Evolutionary conservation across 75 land plant species (phyloP).

Genomic region (Sequoiadendron giganteum): DNA sequence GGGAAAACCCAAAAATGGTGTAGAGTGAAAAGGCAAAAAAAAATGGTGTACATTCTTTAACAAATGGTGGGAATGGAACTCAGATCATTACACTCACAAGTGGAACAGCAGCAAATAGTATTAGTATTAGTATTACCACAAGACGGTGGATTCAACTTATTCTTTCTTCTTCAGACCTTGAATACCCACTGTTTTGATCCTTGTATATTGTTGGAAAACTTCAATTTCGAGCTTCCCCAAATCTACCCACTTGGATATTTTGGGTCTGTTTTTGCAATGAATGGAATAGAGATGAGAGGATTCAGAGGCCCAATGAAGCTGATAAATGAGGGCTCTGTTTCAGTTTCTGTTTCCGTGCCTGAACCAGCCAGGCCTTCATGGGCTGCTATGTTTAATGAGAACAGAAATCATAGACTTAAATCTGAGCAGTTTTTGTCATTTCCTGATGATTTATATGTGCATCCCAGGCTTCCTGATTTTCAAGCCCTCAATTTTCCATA

Average conservation of each 20-base stretch:
- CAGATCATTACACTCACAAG: slow-evolving; percentile 8
- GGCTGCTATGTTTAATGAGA: not conserved
- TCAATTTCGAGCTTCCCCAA: slow-evolving; percentile 4
- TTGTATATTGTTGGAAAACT: not conserved
- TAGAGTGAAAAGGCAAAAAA: not conserved
- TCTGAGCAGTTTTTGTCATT: slow-evolving; percentile 11
- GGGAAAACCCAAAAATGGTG: slow-evolving; percentile 1
- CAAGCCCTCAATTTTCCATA: slow-evolving; percentile 3
- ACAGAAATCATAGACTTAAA: slow-evolving; percentile 1
- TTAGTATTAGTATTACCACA: not conserved
- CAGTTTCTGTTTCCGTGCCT: not conserved
- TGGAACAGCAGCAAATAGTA: not conserved
- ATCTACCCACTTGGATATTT: not conserved
- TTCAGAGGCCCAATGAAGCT: slow-evolving; percentile 7
- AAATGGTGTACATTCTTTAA: not conserved
- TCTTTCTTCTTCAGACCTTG: not conserved
- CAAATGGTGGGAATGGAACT: slow-evolving; percentile 3
- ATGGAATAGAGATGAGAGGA: slow-evolving; percentile 9
- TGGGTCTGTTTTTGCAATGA: not conserved
- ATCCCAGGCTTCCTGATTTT: slow-evolving; percentile 8
- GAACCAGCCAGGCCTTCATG: not conserved
- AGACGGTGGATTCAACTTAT: not conserved
- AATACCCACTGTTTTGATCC: not conserved
- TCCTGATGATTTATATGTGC: not conserved
- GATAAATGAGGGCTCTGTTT: slow-evolving; percentile 1